phyloP scores from a whole-genome alignment of 2,329 filamentous ascomycete species.

The Hymenoscyphus infarciens region DNA sequence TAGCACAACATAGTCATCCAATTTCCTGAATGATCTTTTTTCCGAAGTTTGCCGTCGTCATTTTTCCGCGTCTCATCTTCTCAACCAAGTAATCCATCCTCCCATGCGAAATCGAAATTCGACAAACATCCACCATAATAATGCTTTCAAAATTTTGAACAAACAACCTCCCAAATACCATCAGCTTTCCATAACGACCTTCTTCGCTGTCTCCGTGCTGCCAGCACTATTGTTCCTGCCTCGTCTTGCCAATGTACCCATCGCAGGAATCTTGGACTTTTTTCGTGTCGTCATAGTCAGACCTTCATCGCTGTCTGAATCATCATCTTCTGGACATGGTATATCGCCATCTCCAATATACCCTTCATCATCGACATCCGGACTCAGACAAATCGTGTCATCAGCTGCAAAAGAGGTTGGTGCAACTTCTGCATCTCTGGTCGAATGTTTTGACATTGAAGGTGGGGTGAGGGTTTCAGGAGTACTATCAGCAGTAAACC shows the following conservation, averaged over 20 bases:
- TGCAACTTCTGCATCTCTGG: conserved; percentile 12
- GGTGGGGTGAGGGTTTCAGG: conserved; percentile 32
- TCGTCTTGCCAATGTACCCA: conserved; percentile 39
- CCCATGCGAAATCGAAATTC: conserved; percentile 8
- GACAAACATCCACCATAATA: conserved; percentile 11
- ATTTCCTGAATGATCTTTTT: neutral
- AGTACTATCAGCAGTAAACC: conserved; percentile 24
- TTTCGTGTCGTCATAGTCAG: conserved; percentile 37
- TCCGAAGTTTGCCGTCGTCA: neutral
- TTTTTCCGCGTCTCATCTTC: neutral
- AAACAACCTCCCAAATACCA: conserved; percentile 11
- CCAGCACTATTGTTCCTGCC: conserved; percentile 59
- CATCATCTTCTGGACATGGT: conserved; percentile 27
- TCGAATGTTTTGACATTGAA: conserved; percentile 25
- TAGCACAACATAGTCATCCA: neutral
- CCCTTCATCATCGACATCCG: conserved; percentile 30
- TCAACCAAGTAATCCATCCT: conserved; percentile 11
- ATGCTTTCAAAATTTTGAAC: conserved; percentile 8
- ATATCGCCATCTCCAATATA: conserved; percentile 32
- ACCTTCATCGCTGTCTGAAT: conserved; percentile 35
- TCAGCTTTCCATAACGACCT: conserved; percentile 36
- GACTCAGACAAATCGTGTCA: conserved; percentile 20
- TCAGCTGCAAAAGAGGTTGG: conserved; percentile 11
- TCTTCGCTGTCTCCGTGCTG: conserved; percentile 63
- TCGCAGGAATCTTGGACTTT: conserved; percentile 38